These are phyloP conservation scores for Pseudopyricularia javanii DNA, from an alignment of 2,329 filamentous ascomycete genomes.

Conservation along the genomic window DNA sequence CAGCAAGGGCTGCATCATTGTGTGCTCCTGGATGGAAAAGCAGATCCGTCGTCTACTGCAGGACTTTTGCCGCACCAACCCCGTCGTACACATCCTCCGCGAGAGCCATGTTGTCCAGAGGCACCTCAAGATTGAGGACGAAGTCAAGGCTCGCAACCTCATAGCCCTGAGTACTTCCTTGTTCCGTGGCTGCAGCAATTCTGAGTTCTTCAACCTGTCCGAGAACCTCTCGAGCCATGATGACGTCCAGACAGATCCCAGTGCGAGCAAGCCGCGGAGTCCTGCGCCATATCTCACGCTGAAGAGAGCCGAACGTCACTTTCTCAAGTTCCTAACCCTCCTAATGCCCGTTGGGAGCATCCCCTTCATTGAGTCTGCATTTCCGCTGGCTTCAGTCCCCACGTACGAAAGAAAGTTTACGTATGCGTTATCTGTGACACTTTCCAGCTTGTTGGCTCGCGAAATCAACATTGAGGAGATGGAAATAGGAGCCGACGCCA, in stretches of 20 bases:
- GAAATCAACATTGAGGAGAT: constrained; percentile 50
- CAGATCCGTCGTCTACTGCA: constrained; percentile 46
- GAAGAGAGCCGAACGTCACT: constrained; percentile 57
- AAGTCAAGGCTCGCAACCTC: constrained; percentile 43
- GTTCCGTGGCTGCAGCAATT: constrained; percentile 55
- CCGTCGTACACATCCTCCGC: constrained; percentile 58
- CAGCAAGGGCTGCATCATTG: constrained; percentile 50
- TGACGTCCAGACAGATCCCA: constrained; percentile 14
- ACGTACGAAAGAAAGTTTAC: constrained; percentile 52
- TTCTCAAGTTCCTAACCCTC: constrained; percentile 55
- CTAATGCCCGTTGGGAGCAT: constrained; percentile 41
- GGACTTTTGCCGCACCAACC: constrained; percentile 50
- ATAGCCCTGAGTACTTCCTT: constrained; percentile 43
- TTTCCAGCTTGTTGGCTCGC: constrained; percentile 41
- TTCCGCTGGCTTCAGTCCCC: constrained; percentile 49
- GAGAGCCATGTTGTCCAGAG: constrained; percentile 52
- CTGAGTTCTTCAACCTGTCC: constrained; percentile 66
- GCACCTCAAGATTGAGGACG: constrained; percentile 45
- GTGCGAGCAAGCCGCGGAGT: constrained; percentile 19
- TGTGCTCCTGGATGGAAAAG: constrained; percentile 60
- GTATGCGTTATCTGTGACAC: constrained; percentile 50
- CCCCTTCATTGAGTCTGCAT: constrained; percentile 50
- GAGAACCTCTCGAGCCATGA: constrained; percentile 29
- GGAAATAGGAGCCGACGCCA: constrained; percentile 54
- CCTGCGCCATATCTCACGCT: constrained; percentile 52